Base-by-base conservation (phyloP, 2,329 filamentous ascomycete species). In the Aspergillus sp. region DNA sequence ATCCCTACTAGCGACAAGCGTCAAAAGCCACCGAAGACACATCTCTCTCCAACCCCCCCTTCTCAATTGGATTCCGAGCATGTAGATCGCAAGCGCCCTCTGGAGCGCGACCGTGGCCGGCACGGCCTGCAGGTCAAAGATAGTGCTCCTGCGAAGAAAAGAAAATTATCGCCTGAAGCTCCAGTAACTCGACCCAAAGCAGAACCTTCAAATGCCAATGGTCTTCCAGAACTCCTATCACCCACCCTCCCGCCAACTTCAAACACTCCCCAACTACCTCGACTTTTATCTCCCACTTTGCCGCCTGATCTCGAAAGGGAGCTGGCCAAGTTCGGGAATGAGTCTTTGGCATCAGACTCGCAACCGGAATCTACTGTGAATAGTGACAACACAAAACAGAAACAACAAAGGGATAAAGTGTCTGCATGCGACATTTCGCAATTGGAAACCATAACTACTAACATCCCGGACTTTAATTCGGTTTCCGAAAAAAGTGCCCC, bases 241-340 rank as follows among this genome's bases (percentile, higher is more conserved):
- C 73, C 74, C 32, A 74, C 72, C 20, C 70, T 78, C 61, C 81
- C 71, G 24, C 76, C 78, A 22, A 76, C 76, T 43, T 69, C 80
- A 22, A 58, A 58, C 54, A 66, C 63, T 18, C 69, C 71, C 24
- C 75, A 69, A 54, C 69, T 85, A 17, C 83, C 83, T 11, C 75
- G 77, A 9, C 75, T 85, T 36, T 71, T 86, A n/a, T 86, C 84
- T 4, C 83, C 83, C 3, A 84, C 81, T 13, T 73, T 86, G 4
- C 83, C 83, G 6, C 75, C 80, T 2, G 80, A 80, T 53, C 78
- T 86, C 44, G 80, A 83, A 62, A 80, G 78, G 56, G 80, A 83
- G 55, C 68, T 86, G 24, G 76, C 73, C 7, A 68, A 77, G 56
- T 73, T 78, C 36, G 64, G 75, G 26, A 74, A 76, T 41, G 71